Conservation (phyloP, 75 land plant species). For the Selaginella tamariscina region DNA sequence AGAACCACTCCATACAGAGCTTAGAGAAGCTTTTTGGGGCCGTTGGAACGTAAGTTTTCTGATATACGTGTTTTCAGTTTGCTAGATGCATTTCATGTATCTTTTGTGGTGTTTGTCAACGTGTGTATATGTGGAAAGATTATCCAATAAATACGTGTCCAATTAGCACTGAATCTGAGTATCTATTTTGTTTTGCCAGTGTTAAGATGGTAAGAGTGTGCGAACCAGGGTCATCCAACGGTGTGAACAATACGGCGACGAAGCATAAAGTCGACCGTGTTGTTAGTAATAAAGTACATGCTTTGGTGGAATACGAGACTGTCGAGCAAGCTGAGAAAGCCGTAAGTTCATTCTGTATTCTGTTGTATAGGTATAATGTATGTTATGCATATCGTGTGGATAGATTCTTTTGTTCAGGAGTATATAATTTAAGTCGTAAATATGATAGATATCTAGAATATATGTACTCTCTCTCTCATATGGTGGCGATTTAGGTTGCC, state of each 20-base stretch:
- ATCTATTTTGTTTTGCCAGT: conserved; percentile 22
- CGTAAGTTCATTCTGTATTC: conserved; percentile 34
- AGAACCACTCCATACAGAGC: conserved; percentile 48
- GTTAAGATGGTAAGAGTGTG: conserved; percentile 92
- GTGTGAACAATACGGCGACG: conserved; percentile 37
- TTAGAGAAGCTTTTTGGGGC: conserved; percentile 47
- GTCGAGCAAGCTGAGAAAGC: conserved; percentile 86
- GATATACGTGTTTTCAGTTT: background rate
- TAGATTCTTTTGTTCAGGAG: background rate
- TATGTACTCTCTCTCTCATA: background rate
- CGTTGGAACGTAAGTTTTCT: conserved; percentile 50
- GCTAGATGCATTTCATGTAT: too few species aligned
- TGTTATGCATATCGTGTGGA: too few species aligned
- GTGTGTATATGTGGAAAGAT: too few species aligned
- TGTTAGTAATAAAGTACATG: conserved; percentile 84
- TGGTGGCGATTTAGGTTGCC: conserved; percentile 38
- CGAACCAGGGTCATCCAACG: conserved; percentile 36
- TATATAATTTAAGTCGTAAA: too few species aligned
- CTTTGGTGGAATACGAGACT: conserved; percentile 70
- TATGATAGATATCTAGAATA: too few species aligned
- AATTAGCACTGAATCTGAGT: background rate
- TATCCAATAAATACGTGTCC: too few species aligned
- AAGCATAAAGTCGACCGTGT: conserved; percentile 58
- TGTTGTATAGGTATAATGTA: background rate
- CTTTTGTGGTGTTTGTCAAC: too few species aligned